Conservation (phyloP, 257 asterid genomes). For the Nicotiana otophora region DNA sequence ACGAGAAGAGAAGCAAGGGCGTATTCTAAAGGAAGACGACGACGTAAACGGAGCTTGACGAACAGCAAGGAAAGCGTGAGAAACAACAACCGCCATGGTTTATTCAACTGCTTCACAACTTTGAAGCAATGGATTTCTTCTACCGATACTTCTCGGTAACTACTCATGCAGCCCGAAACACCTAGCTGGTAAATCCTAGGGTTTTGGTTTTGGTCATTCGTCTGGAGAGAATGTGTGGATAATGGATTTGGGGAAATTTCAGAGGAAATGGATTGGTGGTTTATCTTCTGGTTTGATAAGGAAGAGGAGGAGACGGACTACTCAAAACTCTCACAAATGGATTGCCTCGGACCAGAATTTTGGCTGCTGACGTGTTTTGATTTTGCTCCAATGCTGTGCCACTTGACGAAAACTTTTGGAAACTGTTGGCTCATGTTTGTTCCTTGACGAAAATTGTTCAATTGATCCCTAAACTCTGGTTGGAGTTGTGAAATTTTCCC, state of each 20-base stretch:
- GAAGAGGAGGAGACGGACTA: conserved; percentile 14
- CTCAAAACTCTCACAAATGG: conserved; percentile 13
- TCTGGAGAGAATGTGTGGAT: background rate
- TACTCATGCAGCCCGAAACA: conserved; percentile 48
- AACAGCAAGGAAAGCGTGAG: conserved; percentile 28
- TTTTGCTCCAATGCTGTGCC: conserved; percentile 5
- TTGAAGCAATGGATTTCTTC: conserved; percentile 29
- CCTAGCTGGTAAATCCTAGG: background rate
- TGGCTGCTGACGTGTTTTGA: conserved; percentile 22
- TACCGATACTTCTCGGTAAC: conserved; percentile 17
- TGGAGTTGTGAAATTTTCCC: background rate
- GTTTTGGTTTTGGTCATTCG: conserved; percentile 5
- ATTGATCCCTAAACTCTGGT: background rate
- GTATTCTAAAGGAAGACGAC: conserved; percentile 35
- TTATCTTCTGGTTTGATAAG: background rate
- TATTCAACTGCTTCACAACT: conserved; percentile 14
- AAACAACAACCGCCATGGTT: conserved; percentile 32
- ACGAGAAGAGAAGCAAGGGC: conserved; percentile 37
- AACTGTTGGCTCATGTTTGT: background rate
- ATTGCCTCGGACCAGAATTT: conserved; percentile 3
- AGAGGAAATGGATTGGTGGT: background rate
- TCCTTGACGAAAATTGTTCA: background rate
- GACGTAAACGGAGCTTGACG: conserved; percentile 30
- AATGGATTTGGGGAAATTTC: background rate
- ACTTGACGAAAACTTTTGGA: background rate